Evolutionary conservation across 1,139 yeast genomes (phyloP).

Genomic region (Hyphopichia burtonii): DNA sequence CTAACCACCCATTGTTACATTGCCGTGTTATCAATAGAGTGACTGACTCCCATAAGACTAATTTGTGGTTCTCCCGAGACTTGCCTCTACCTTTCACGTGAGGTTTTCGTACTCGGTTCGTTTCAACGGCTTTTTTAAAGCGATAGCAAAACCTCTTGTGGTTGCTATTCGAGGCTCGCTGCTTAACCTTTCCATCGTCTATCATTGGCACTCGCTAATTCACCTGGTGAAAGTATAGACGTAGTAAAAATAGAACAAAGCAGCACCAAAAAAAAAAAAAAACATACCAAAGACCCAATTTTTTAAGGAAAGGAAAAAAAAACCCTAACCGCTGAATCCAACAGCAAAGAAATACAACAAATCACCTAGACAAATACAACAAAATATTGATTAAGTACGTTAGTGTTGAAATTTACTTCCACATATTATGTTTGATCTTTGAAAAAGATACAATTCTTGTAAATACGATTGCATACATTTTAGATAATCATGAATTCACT

Average conservation of each 20-base stretch:
- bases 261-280: background rate
- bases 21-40: no score
- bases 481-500: constrained; percentile 35
- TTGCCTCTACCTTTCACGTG: no score
- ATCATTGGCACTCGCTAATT: background rate
- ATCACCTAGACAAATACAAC: no score
- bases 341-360: background rate
- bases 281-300: background rate
- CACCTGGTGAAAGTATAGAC: background rate
- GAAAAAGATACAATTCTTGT: background rate
- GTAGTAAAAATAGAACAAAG: background rate
- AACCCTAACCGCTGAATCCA: background rate
- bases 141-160: no score
- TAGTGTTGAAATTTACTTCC: no score
- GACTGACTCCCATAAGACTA: no score
- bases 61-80: no score
- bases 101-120: no score
- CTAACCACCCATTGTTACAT: no score
- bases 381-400: no score
- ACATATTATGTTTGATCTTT: background rate
- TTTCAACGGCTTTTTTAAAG: no score
- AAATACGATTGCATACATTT: background rate
- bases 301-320: background rate
- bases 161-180: no score
- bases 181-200: background rate